These are phyloP conservation scores for Raphanus sativus DNA, from an alignment of 345 rosid species.

Conservation along the genomic window DNA sequence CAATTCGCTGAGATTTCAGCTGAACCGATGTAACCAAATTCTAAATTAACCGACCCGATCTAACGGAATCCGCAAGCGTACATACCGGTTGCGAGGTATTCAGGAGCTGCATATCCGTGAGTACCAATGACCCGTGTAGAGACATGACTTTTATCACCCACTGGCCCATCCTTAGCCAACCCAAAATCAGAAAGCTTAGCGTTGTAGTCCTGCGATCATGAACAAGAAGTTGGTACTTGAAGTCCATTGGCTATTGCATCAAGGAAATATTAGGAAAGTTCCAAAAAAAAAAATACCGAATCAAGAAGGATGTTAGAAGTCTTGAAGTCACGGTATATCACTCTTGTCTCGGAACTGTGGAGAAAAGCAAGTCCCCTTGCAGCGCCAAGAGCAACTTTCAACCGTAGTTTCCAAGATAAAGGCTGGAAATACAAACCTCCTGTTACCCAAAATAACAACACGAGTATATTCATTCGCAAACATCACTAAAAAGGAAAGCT, in stretches of 20 bases:
- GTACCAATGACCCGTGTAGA: conserved; percentile 93
- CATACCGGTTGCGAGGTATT: conserved; percentile 83
- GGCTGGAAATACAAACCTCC: conserved; percentile 31
- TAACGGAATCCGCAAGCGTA: background rate
- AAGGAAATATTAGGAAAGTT: background rate
- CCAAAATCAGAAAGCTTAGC: conserved; percentile 97
- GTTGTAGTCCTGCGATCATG: conserved; percentile 56
- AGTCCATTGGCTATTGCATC: background rate
- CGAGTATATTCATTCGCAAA: background rate
- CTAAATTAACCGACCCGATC: background rate
- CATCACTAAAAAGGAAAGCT: background rate
- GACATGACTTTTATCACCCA: conserved; percentile 83
- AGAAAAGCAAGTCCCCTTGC: conserved; percentile 97
- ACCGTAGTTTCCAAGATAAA: conserved; percentile 44
- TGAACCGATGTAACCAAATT: background rate
- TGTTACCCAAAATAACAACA: background rate
- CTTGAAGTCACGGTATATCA: conserved; percentile 94
- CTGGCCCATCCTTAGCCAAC: conserved; percentile 90
- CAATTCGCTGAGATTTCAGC: background rate
- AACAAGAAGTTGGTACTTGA: background rate
- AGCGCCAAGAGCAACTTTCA: conserved; percentile 91
- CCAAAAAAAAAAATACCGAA: conserved; percentile 46
- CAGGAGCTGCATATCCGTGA: conserved; percentile 95
- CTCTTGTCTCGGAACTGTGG: conserved; percentile 84
- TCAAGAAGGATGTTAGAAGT: conserved; percentile 93